A percentile compares a stretch with the other conserved stretches of the same genome.
Conservation (phyloP, 371 early-diverging fungal genomes). For the Apophysomyces variabilis region DNA sequence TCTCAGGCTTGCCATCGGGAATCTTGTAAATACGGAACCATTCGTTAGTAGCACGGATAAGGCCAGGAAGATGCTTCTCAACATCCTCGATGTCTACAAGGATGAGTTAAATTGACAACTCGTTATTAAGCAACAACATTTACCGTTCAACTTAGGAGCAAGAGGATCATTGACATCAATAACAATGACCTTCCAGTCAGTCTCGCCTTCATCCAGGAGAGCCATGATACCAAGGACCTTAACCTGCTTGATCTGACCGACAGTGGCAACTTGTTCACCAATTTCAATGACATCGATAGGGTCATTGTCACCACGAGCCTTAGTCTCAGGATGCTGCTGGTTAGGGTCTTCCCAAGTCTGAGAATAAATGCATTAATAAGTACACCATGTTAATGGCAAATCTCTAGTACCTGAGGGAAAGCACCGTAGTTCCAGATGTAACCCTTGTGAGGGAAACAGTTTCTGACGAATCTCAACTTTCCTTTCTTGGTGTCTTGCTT, state of each 20-base stretch:
- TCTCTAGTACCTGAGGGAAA: slow-evolving; percentile 66
- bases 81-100: slow-evolving; percentile 89
- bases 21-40: slow-evolving; percentile 99
- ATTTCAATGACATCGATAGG: slow-evolving; percentile 95
- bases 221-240: slow-evolving; percentile 96
- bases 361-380: neutral
- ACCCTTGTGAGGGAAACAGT: slow-evolving; percentile 96
- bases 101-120: slow-evolving; percentile 6
- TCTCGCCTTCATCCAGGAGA: slow-evolving; percentile 94
- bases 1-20: slow-evolving; percentile 96
- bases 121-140: neutral
- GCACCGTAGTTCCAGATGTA: slow-evolving; percentile 99
- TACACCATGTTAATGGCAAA: neutral
- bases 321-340: slow-evolving; percentile 77
- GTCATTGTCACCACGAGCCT: slow-evolving; percentile 92
- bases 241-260: slow-evolving; percentile 79
- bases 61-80: slow-evolving; percentile 90
- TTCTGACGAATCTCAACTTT: slow-evolving; percentile 90
- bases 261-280: slow-evolving; percentile 40
- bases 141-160: slow-evolving; percentile 81
- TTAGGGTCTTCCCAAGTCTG: slow-evolving; percentile 97
- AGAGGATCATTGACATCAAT: slow-evolving; percentile 92
- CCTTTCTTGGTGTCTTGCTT: slow-evolving; percentile 96
- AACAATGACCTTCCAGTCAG: slow-evolving; percentile 98
- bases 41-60: slow-evolving; percentile 89